These are phyloP conservation scores for Salvia miltiorrhiza DNA, from an alignment of 257 asterid species.

Conservation along the genomic window DNA sequence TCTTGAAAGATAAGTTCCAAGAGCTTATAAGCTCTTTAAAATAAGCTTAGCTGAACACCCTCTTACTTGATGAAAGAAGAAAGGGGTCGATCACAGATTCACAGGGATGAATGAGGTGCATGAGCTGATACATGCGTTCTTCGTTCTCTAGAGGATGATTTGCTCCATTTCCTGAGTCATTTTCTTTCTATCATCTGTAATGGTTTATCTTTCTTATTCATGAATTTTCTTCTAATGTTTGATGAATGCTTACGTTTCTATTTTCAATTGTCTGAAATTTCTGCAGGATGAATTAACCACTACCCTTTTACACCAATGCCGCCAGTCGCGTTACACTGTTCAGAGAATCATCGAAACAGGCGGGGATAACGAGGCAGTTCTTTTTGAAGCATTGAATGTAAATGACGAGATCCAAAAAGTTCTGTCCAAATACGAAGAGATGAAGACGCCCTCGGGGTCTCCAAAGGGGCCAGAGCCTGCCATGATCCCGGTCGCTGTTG, in stretches of 20 bases:
- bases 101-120: background rate
- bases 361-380: constrained; percentile 88
- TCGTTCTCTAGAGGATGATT: background rate
- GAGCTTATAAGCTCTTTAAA: no score
- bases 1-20: no score
- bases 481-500: constrained; percentile 84
- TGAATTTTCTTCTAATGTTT: background rate
- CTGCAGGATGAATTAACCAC: constrained; percentile 81
- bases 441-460: constrained; percentile 57
- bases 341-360: constrained; percentile 82
- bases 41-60: no score
- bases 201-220: background rate
- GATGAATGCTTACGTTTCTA: background rate
- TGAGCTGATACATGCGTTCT: background rate
- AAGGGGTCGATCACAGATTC: background rate
- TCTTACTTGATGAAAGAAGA: background rate
- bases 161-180: background rate
- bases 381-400: constrained; percentile 89
- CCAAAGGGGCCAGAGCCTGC: constrained; percentile 82
- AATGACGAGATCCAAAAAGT: constrained; percentile 91
- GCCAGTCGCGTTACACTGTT: constrained; percentile 67
- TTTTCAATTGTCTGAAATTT: background rate
- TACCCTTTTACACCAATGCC: constrained; percentile 82
- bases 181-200: background rate
- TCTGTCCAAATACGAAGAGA: constrained; percentile 70